phyloP scores from a whole-genome alignment of 306 rosid genomes.

The Dryas alaskensis region DNA sequence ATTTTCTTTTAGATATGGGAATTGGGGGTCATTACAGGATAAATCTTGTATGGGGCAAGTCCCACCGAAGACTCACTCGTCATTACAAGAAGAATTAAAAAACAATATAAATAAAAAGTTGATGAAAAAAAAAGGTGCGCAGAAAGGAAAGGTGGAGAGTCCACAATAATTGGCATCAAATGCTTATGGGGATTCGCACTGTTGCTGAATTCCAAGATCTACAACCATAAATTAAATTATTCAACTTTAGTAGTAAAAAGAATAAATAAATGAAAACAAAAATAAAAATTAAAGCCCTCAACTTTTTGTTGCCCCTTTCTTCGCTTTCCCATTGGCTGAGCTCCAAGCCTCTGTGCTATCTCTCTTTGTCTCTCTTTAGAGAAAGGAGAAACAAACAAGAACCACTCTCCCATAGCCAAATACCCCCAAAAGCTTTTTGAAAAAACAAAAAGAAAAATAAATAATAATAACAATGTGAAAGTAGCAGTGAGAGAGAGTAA shows the following conservation, averaged over 20 bases:
- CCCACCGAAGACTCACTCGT: no score
- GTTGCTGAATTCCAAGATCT: conserved; percentile 92
- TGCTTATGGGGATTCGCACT: conserved; percentile 99
- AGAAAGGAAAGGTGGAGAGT: conserved; percentile 71
- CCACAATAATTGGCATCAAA: conserved; percentile 99
- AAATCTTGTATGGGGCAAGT: no score
- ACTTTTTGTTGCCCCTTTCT: conserved; percentile 18
- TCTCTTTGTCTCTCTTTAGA: conserved; percentile 45
- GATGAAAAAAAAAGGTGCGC: conserved; percentile 10
- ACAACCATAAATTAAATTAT: conserved; percentile 37
- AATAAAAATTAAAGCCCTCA: neutral
- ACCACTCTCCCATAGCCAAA: neutral
- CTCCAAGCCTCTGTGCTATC: conserved; percentile 27
- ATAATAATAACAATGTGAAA: conserved; percentile 25
- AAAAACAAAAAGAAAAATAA: neutral
- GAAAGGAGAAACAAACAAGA: conserved; percentile 28
- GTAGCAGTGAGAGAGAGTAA: neutral
- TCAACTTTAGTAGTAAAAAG: neutral
- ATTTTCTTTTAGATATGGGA: neutral
- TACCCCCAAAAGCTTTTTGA: conserved; percentile 8
- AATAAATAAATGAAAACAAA: neutral
- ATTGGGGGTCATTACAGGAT: neutral
- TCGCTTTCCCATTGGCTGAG: conserved; percentile 55
- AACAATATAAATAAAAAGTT: neutral
- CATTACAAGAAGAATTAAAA: neutral